A percentile compares a stretch with the other conserved stretches of the same genome.
These are phyloP conservation scores for Salix exigua DNA, from an alignment of 345 rosid genomes.

Conservation along the genomic window DNA sequence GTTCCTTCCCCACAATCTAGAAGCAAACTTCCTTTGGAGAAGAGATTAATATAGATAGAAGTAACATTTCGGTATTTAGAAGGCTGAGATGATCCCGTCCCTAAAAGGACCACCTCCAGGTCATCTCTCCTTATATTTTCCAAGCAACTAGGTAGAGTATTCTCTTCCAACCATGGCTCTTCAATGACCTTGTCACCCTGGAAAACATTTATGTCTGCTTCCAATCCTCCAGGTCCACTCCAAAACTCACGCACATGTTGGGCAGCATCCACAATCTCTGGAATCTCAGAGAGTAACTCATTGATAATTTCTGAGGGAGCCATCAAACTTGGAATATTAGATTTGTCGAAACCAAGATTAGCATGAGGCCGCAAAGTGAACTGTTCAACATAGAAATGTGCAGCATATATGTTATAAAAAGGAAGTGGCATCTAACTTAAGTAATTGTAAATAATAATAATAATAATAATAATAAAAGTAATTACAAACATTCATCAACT, in stretches of 20 bases:
- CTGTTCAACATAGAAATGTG: slow-evolving; percentile 31
- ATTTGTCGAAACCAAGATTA: slow-evolving; percentile 72
- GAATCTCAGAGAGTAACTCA: slow-evolving; percentile 65
- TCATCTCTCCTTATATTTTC: slow-evolving; percentile 73
- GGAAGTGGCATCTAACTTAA: background rate
- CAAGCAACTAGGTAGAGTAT: slow-evolving; percentile 61
- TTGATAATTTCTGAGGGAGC: slow-evolving; percentile 47
- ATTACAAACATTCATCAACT: background rate
- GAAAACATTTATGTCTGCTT: slow-evolving; percentile 13
- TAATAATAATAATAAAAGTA: background rate
- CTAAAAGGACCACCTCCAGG: slow-evolving; percentile 83
- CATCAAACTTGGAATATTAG: slow-evolving; percentile 47
- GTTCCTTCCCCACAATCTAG: slow-evolving; percentile 98
- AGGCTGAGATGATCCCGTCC: slow-evolving; percentile 98
- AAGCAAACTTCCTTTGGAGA: slow-evolving; percentile 70
- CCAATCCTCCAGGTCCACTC: slow-evolving; percentile 31
- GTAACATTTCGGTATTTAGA: slow-evolving; percentile 91
- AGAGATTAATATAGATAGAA: slow-evolving; percentile 68
- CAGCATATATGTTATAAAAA: background rate
- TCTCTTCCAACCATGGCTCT: slow-evolving; percentile 75
- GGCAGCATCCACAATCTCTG: slow-evolving; percentile 64
- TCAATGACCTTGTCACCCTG: slow-evolving; percentile 39
- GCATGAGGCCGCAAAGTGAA: slow-evolving; percentile 88
- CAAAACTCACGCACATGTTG: slow-evolving; percentile 51
- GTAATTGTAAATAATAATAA: too few relatives aligned